A percentile compares a stretch with the other conserved stretches of the same genome.
Conservation (phyloP, 257 asterid genomes). For the Solanum okadae region DNA sequence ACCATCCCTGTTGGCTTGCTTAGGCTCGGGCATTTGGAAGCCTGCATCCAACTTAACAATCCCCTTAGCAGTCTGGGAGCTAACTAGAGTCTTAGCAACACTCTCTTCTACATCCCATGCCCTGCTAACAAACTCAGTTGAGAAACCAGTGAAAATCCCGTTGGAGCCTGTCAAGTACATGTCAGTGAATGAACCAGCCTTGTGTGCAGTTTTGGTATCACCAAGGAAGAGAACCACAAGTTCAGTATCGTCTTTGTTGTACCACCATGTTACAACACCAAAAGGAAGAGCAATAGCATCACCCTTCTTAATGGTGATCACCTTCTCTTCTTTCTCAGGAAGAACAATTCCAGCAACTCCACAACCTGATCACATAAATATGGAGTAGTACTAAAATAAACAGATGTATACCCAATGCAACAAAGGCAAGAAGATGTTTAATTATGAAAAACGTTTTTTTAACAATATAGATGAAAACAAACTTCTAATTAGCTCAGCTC, state of each 20-base stretch:
- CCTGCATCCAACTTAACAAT: conserved; percentile 48
- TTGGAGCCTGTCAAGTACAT: conserved; percentile 53
- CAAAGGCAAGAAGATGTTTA: background rate
- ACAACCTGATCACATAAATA: conserved; percentile 25
- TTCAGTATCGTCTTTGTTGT: conserved; percentile 67
- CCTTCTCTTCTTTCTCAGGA: conserved; percentile 84
- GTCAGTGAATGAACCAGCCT: conserved; percentile 58
- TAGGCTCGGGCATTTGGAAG: conserved; percentile 54
- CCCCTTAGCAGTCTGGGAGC: conserved; percentile 34
- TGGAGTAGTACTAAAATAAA: background rate
- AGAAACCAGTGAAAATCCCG: conserved; percentile 53
- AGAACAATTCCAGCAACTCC: conserved; percentile 82
- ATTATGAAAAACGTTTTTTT: background rate
- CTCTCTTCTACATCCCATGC: background rate
- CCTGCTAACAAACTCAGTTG: background rate
- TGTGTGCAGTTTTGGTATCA: conserved; percentile 60
- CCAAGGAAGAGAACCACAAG: conserved; percentile 66
- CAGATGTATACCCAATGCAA: background rate
- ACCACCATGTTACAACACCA: conserved; percentile 86
- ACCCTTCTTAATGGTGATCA: conserved; percentile 65
- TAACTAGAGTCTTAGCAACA: conserved; percentile 46
- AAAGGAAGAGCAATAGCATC: conserved; percentile 84
- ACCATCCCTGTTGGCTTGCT: conserved; percentile 38
- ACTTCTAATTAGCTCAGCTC: background rate
- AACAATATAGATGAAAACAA: background rate